Percentiles rank a stretch among this genome's conserved stretches.
These are phyloP conservation scores for Rhododendron williamsianum DNA, from an alignment of 148 eudicot species.

Conservation along the genomic window DNA sequence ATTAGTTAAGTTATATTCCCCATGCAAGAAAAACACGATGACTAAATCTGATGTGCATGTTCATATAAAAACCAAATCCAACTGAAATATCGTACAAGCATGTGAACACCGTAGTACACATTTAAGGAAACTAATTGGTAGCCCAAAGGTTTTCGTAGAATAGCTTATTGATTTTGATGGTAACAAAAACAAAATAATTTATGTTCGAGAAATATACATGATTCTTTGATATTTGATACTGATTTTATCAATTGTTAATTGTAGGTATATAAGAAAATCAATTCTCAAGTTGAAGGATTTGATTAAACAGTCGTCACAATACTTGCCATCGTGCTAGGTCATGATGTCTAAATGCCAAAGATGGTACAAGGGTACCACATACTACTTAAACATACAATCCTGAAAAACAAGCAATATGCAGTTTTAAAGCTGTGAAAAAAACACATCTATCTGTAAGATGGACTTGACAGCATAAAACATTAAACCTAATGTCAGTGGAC, in stretches of 20 bases:
- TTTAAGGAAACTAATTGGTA: background rate
- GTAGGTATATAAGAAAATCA: too few relatives aligned
- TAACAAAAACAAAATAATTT: too few relatives aligned
- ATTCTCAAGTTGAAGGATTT: too few relatives aligned
- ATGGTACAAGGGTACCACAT: background rate
- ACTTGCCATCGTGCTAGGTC: background rate
- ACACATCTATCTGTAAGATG: background rate
- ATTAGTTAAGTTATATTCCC: background rate
- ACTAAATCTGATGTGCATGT: background rate
- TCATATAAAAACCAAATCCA: background rate
- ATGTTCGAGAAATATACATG: too few relatives aligned
- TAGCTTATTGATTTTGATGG: too few relatives aligned
- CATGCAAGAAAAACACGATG: background rate
- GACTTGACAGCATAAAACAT: background rate
- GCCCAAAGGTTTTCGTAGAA: too few relatives aligned
- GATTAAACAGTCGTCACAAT: too few relatives aligned
- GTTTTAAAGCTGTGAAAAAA: background rate
- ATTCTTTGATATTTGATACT: too few relatives aligned
- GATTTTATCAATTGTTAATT: too few relatives aligned
- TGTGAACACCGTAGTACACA: background rate
- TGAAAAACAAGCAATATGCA: background rate
- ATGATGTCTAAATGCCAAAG: background rate
- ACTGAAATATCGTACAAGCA: background rate
- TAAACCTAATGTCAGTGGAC: background rate
- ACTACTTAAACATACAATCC: background rate